phyloP scores from a whole-genome alignment of 441 rosid genomes.

The Croton setiger region DNA sequence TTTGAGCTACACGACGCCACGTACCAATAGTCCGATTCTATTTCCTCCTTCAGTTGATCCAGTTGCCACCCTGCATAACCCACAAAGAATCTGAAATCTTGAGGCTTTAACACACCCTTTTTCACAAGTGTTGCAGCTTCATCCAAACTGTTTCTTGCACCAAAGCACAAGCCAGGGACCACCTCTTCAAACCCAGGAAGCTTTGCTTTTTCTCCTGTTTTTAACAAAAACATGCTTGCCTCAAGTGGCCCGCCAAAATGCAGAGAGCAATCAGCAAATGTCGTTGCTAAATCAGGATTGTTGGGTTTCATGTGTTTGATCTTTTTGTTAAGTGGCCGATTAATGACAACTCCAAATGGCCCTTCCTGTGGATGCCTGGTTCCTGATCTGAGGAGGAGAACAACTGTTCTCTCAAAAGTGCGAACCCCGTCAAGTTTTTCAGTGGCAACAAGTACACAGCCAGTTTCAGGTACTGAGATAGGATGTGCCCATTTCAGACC shows the following conservation, averaged over 20 bases:
- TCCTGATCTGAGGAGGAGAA: constrained; percentile 85
- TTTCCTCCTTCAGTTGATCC: constrained; percentile 86
- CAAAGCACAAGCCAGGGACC: constrained; percentile 76
- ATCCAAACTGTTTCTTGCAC: constrained; percentile 71
- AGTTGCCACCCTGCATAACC: constrained; percentile 95
- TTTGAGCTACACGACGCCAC: constrained; percentile 83
- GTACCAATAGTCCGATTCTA: constrained; percentile 72
- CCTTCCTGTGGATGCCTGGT: constrained; percentile 82
- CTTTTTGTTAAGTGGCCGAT: constrained; percentile 79
- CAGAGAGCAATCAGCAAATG: constrained; percentile 77
- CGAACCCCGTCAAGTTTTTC: constrained; percentile 84
- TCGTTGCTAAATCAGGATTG: constrained; percentile 68
- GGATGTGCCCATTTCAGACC: constrained; percentile 93
- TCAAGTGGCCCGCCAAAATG: constrained; percentile 94
- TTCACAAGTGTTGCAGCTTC: constrained; percentile 78
- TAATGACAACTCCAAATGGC: constrained; percentile 84
- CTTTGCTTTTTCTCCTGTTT: constrained; percentile 46
- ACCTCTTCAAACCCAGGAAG: constrained; percentile 78
- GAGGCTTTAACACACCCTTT: constrained; percentile 69
- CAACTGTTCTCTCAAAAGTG: constrained; percentile 78
- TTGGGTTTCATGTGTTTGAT: constrained; percentile 74
- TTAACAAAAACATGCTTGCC: constrained; percentile 76
- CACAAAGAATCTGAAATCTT: constrained; percentile 80
- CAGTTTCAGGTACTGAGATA: constrained; percentile 79
- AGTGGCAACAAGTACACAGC: constrained; percentile 93